Evolutionary conservation across 2,329 filamentous ascomycete species (phyloP).

Genomic region (Aspergillus flavus): DNA sequence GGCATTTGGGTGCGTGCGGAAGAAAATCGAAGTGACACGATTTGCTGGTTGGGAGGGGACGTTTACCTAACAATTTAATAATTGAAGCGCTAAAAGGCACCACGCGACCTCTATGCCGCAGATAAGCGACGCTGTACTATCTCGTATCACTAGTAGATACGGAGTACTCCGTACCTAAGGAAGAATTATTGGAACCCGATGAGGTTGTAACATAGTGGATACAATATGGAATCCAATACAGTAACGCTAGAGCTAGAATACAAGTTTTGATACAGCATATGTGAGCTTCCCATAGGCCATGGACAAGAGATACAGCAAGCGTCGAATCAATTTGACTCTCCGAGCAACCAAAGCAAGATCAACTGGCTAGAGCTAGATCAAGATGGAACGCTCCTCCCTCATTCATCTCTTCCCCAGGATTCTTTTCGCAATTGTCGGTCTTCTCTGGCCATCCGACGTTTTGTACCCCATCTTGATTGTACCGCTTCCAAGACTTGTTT

Average conservation of each 20-base stretch:
- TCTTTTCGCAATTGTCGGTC: constrained; percentile 63
- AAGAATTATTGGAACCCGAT: not conserved
- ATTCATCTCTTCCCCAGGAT: constrained; percentile 62
- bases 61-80: constrained; percentile 15
- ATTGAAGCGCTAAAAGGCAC: not conserved
- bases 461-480: constrained; percentile 63
- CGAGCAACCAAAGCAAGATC: not conserved
- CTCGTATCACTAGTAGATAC: not conserved
- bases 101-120: constrained; percentile 10
- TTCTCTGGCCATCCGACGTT: constrained; percentile 62
- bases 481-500: constrained; percentile 53
- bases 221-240: not conserved
- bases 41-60: constrained; percentile 14
- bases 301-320: not conserved
- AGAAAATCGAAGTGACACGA: constrained; percentile 17
- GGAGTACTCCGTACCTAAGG: not conserved
- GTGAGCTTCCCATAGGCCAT: not conserved
- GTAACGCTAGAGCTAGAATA: constrained; percentile 7
- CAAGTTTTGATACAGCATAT: not conserved
- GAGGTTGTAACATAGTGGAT: constrained; percentile 1
- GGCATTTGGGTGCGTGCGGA: constrained; percentile 31
- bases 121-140: constrained; percentile 6
- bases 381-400: constrained; percentile 20
- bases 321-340: not conserved
- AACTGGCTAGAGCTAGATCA: not conserved